Percentiles rank a stretch among this genome's conserved stretches.
These are phyloP conservation scores for Saccharomyces paradoxus DNA, from an alignment of 805 yeast species.

Conservation along the genomic window DNA sequence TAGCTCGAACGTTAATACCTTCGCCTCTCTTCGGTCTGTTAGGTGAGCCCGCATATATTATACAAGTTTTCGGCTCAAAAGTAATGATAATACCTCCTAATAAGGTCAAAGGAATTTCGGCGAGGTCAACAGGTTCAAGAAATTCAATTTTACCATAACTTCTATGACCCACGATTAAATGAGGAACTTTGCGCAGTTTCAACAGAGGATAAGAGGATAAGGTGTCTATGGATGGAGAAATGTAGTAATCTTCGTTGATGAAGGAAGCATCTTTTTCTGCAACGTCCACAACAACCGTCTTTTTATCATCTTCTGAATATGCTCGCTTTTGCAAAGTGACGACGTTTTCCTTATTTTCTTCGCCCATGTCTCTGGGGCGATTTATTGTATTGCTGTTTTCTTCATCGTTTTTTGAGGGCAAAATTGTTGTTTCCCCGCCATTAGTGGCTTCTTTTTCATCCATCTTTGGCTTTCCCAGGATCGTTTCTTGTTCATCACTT, in stretches of 20 bases:
- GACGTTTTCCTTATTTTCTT: conserved; percentile 1
- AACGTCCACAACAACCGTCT: conserved; percentile 13
- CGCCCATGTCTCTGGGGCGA: not conserved
- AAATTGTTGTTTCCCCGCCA: not conserved
- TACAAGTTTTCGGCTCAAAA: conserved; percentile 51
- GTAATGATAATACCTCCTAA: conserved; percentile 57
- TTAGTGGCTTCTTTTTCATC: conserved; percentile 6
- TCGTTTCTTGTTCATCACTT: not conserved
- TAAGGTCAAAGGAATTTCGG: conserved; percentile 51
- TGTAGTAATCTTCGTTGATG: conserved; percentile 77
- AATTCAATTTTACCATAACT: conserved; percentile 68
- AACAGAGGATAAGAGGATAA: conserved; percentile 50
- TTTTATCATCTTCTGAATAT: not conserved
- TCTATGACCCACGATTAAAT: conserved; percentile 69
- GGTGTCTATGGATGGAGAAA: conserved; percentile 61
- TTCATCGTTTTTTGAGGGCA: not conserved
- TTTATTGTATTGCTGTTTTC: not conserved
- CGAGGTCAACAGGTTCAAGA: conserved; percentile 71
- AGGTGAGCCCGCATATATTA: conserved; percentile 62
- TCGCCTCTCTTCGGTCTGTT: conserved; percentile 61
- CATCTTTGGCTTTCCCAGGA: conserved; percentile 2
- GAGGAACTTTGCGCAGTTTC: conserved; percentile 52
- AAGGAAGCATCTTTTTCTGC: conserved; percentile 36
- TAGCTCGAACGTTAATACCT: conserved; percentile 72
- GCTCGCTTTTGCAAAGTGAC: not conserved